phyloP scores from a whole-genome alignment of 2,329 filamentous ascomycete genomes.

The Aspergillus vadensis region DNA sequence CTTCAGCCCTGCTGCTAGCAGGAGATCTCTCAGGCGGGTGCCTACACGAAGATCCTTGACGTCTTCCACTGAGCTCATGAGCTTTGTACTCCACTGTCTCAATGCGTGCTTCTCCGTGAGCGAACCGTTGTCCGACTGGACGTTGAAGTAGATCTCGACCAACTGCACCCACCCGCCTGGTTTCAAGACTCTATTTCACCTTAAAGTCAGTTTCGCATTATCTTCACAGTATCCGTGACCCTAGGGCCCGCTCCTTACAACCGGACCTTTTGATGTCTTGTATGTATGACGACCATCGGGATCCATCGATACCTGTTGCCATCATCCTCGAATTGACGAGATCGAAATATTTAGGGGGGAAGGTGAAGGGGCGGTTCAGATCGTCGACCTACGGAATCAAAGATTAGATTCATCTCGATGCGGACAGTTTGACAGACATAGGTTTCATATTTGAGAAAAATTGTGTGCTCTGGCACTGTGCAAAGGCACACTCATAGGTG shows the following conservation, averaged over 20 bases:
- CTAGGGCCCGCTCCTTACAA: constrained; percentile 5
- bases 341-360: constrained; percentile 72
- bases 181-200: constrained; percentile 52
- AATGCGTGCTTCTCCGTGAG: constrained; percentile 68
- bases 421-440: not conserved
- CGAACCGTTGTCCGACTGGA: constrained; percentile 83
- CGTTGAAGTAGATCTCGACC: constrained; percentile 82
- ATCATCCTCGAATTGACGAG: constrained; percentile 73
- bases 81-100: constrained; percentile 65
- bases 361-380: constrained; percentile 69
- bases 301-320: constrained; percentile 65
- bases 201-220: constrained; percentile 10
- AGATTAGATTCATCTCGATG: constrained; percentile 1
- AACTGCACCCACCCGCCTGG: constrained; percentile 85
- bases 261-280: constrained; percentile 66
- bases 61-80: constrained; percentile 63
- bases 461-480: not conserved
- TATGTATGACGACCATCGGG: constrained; percentile 75
- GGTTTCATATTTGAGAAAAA: no score
- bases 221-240: not conserved
- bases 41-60: constrained; percentile 68
- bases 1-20: constrained; percentile 65
- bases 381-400: constrained; percentile 60
- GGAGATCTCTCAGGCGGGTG: constrained; percentile 60
- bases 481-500: not conserved